Percentiles rank a stretch among this genome's conserved stretches.
phyloP scores from a whole-genome alignment of 768 basidiomycete genomes.

The Auriscalpium microsporum region DNA sequence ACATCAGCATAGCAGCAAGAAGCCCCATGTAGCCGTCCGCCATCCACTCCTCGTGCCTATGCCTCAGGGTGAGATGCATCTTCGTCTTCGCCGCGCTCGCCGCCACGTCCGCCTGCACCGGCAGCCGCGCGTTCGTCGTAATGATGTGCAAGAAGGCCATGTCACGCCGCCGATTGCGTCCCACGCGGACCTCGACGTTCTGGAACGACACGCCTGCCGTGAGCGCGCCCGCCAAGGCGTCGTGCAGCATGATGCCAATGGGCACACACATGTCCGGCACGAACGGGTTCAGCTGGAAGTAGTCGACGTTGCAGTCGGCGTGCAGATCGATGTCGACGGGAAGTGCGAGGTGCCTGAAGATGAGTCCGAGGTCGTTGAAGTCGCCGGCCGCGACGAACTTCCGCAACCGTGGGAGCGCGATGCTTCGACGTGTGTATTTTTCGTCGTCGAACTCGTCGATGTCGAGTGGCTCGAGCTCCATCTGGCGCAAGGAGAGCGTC shows the following conservation, averaged over 20 bases:
- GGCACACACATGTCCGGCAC: background rate
- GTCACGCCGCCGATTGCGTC: background rate
- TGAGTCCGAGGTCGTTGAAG: background rate
- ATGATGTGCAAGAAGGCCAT: background rate
- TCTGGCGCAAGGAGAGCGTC: background rate
- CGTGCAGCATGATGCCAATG: background rate
- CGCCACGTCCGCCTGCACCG: background rate
- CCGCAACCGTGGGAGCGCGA: background rate
- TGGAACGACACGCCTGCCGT: background rate
- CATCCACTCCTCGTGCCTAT: background rate
- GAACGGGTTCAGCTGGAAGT: background rate
- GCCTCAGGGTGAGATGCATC: background rate
- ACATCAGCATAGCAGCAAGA: background rate
- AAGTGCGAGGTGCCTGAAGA: background rate
- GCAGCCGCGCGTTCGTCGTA: background rate
- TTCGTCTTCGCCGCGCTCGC: background rate
- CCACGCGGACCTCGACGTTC: background rate
- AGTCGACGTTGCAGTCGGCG: background rate
- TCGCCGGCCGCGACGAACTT: background rate
- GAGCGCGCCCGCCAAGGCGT: background rate
- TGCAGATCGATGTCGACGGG: background rate
- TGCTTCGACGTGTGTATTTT: background rate
- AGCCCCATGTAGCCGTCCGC: background rate
- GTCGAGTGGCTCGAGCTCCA: background rate
- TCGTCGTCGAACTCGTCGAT: background rate